Evolutionary conservation across 495 filamentous ascomycete species (phyloP), one percentile per base, ranked within the genome.

Genomic region (Clohesyomyces aquaticus): DNA sequence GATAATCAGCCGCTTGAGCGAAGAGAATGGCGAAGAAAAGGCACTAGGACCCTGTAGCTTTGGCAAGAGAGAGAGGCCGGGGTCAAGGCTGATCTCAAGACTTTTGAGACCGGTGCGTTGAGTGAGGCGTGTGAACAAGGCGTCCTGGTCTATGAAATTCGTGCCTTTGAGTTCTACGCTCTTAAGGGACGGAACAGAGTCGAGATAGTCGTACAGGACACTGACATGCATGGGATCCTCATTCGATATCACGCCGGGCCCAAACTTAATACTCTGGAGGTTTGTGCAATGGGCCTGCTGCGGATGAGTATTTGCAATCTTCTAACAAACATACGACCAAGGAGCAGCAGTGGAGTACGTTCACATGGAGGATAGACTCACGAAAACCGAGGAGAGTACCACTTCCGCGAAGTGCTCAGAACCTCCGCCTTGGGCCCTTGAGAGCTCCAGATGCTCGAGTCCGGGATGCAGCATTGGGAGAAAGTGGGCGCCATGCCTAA

Each of bases 261-360:
- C 61, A 41, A 69, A 61, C 11, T 61, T 61, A 23, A 69, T 51
- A 42, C 66, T 62, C 28, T 69, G 61, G 19, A 69, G 56, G 22
- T 48, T 57, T 19, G 45, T 14, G 47, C 61, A 65, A n/a, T 32
- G 61, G 48, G 38, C 26, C 65, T 67, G 19, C n/a, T 46, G 16
- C 11, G 26, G 18, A 27, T 61, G 25, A 66, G 55, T 22, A 42
- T n/a, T n/a, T 43, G 14, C 16, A 21, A 38, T 25, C 6, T n/a
- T n/a, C 18, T 19, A 22, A 11, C 46, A 22, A 41, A 19, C 45
- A 32, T 29, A 14, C 18, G 41, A 22, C 12, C 19, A 22, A 8
- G 25, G 25, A 22, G 26, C 1, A 46, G 19, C 28, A 22, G 28
- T 4, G 16, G 4, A 19, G 54, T 6, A 38, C 32, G 32, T 38